Percentiles rank a stretch among this genome's conserved stretches.
Evolutionary conservation across 2,329 filamentous ascomycete species (phyloP).

Genomic region (Penicillium sp.): DNA sequence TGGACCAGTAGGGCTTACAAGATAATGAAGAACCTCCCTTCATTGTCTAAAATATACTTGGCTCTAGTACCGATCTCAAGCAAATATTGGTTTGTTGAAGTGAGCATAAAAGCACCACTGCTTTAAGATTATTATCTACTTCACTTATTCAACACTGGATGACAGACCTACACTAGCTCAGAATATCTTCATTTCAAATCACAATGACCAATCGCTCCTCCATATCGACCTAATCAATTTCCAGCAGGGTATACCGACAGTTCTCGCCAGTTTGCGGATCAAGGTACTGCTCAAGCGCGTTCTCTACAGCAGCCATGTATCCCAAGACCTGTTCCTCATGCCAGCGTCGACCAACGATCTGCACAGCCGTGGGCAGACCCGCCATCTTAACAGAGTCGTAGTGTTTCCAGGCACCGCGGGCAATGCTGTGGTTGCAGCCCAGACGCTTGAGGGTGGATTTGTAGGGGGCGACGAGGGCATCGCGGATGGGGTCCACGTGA

Average conservation of each 20-base stretch:
- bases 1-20: no score
- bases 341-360: constrained; percentile 74
- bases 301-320: constrained; percentile 75
- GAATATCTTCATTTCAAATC: background rate
- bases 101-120: no score
- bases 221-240: constrained; percentile 32
- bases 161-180: background rate
- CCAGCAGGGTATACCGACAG: constrained; percentile 38
- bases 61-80: no score
- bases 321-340: constrained; percentile 86
- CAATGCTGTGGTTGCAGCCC: constrained; percentile 70
- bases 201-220: background rate
- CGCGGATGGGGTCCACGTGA: constrained; percentile 71
- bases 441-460: constrained; percentile 35
- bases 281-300: constrained; percentile 59
- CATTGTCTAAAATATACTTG: no score
- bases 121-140: no score
- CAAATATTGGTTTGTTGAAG: no score
- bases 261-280: constrained; percentile 35
- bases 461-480: constrained; percentile 59
- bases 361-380: constrained; percentile 80
- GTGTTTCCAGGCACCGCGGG: constrained; percentile 77
- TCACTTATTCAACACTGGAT: background rate
- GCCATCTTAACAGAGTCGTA: constrained; percentile 84
- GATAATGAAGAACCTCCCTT: no score